Base-by-base conservation (phyloP, 345 rosid genomes). In the Sonneratia caseolaris region DNA sequence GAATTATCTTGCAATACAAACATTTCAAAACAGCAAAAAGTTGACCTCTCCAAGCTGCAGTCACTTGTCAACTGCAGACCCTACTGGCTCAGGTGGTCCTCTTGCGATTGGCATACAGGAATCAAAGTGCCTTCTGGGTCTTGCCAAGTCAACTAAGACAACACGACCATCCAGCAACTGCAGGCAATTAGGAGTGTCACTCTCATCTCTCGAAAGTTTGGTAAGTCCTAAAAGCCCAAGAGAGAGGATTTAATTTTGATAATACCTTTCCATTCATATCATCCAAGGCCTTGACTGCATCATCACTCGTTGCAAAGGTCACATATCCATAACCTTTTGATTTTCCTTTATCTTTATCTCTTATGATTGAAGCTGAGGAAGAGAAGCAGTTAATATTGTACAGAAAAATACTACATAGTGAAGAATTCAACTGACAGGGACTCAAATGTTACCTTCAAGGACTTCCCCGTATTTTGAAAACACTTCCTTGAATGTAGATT, bases 271-370 rank as follows among this genome's bases (percentile, higher is more conserved):
- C 92, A 71, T 89, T 86, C 79, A 84, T 84, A 61, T 79, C 81
- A 18, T 64, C 37, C 79, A 84, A 82, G 65, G 92, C 95, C 70
- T 77, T 79, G 1, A 14, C 74, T 12, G 90, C 91, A 71, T 82
- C 87, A 18, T 81, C 86, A 21, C 69, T 69, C 3, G 79, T 72
- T 35, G 77, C 81, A 75, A 87, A 89, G 53, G 84, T 80, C 43
- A 88, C 88, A 78, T 78, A 88, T 43, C 86, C 92, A 73, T 53
- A 83, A 22, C 95, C 91, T 81, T 84, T 89, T 13, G 86, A 84
- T 71, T 79, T 86, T 35, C 75, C 71, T 59, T 56, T 66, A 9
- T 37, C 69, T 84, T 81, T 83, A 47, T 85, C 71, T 83, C 74
- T 81, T 37, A 83, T 53, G 47, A 89, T 45, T 72, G 72, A 74